These are phyloP conservation scores for Termitomyces bulborhizus DNA, from an alignment of 768 basidiomycete genomes.

Conservation along the genomic window DNA sequence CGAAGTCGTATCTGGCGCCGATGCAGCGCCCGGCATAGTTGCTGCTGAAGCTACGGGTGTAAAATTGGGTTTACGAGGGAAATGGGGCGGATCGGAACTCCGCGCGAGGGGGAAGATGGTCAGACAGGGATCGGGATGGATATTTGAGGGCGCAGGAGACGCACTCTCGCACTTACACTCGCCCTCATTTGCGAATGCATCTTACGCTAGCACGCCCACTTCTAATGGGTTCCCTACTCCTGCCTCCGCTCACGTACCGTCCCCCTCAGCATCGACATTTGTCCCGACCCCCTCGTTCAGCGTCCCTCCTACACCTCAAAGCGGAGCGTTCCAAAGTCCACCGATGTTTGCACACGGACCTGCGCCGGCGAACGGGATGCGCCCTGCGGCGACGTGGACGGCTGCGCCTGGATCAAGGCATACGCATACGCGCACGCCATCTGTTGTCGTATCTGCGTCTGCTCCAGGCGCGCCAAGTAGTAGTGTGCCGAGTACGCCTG, in stretches of 20 bases:
- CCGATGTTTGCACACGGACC: constrained; percentile 5
- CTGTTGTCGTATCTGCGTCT: not conserved
- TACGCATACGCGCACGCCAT: not conserved
- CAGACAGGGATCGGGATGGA: constrained; percentile 56
- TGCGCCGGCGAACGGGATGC: constrained; percentile 6
- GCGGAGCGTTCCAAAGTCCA: constrained; percentile 7
- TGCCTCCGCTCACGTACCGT: constrained; percentile 13
- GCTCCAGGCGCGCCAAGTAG: not conserved
- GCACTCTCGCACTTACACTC: constrained; percentile 8
- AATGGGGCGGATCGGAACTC: constrained; percentile 64
- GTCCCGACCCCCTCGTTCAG: not conserved
- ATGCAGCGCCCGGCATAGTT: constrained; percentile 44
- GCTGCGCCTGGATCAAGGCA: constrained; percentile 6
- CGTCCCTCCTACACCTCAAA: constrained; percentile 1
- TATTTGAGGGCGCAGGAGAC: constrained; percentile 37
- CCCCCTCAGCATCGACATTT: not conserved
- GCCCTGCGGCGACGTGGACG: constrained; percentile 12
- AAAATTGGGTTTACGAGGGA: constrained; percentile 47
- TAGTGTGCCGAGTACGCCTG: constrained; percentile 24
- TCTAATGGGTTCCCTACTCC: constrained; percentile 20
- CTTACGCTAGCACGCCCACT: constrained; percentile 27
- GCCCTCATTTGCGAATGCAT: constrained; percentile 28
- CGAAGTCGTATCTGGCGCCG: constrained; percentile 55
- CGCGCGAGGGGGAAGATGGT: constrained; percentile 52
- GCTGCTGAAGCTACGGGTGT: constrained; percentile 61